Conservation (phyloP, 2,329 filamentous ascomycete genomes). For the Magnaporthales sp. region DNA sequence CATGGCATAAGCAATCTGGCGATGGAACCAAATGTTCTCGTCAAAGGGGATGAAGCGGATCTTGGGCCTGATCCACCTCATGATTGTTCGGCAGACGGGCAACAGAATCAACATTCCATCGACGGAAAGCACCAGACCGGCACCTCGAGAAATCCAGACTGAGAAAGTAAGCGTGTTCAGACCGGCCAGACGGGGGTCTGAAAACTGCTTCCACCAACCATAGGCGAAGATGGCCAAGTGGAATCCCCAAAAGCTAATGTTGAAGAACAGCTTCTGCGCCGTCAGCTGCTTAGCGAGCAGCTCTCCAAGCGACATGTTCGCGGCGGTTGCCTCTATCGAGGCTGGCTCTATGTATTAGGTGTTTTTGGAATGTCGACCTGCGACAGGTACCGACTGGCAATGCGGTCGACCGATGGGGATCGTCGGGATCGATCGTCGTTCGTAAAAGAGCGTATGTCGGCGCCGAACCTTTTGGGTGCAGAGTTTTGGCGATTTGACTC, state of each 20-base stretch:
- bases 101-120: slow-evolving; percentile 84
- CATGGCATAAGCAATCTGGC: slow-evolving; percentile 85
- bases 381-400: slow-evolving; percentile 27
- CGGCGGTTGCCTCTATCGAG: slow-evolving; percentile 19
- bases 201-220: slow-evolving; percentile 77
- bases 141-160: slow-evolving; percentile 93
- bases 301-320: slow-evolving; percentile 28
- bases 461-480: background rate
- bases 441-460: slow-evolving; percentile 1
- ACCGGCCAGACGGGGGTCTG: slow-evolving; percentile 58
- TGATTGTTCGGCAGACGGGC: slow-evolving; percentile 87
- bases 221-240: slow-evolving; percentile 73
- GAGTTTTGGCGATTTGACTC: background rate
- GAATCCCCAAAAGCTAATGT: slow-evolving; percentile 70
- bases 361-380: slow-evolving; percentile 42
- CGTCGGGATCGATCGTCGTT: background rate
- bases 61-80: slow-evolving; percentile 80
- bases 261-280: slow-evolving; percentile 65
- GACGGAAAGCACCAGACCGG: slow-evolving; percentile 74
- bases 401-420: background rate
- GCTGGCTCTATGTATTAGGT: slow-evolving; percentile 21
- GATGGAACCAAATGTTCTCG: slow-evolving; percentile 94
- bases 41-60: slow-evolving; percentile 85
- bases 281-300: slow-evolving; percentile 58
- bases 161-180: slow-evolving; percentile 80